Percentiles rank a stretch among this genome's conserved stretches.
Conservation (phyloP, 306 rosid genomes). For the Cucumis sativus region DNA sequence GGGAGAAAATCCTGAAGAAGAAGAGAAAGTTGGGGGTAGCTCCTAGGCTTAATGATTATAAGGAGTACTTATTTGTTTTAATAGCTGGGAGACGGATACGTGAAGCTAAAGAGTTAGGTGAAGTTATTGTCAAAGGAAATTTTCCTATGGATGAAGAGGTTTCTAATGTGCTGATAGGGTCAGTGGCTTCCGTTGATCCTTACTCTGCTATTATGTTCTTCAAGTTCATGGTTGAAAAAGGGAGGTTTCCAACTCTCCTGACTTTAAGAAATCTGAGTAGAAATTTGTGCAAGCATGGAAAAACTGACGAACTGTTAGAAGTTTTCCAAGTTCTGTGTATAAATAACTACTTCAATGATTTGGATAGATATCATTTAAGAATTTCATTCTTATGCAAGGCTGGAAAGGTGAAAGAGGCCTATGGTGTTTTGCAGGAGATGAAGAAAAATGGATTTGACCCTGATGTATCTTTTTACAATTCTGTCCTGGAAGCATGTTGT, state of each 20-base stretch:
- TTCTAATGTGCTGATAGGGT: conserved; percentile 59
- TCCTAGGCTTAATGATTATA: conserved; percentile 56
- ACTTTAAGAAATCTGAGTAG: conserved; percentile 57
- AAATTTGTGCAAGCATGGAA: conserved; percentile 46
- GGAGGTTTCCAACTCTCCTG: conserved; percentile 46
- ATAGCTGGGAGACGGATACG: conserved; percentile 34
- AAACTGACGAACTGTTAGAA: conserved; percentile 46
- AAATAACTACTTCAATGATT: conserved; percentile 44
- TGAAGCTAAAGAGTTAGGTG: conserved; percentile 68
- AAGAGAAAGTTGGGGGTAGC: conserved; percentile 92
- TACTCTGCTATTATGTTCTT: conserved; percentile 45
- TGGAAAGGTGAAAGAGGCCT: conserved; percentile 71
- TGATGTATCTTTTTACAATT: conserved; percentile 45
- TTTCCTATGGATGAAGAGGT: conserved; percentile 69
- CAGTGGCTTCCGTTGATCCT: conserved; percentile 48
- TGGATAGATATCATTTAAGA: conserved; percentile 61
- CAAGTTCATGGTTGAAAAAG: conserved; percentile 54
- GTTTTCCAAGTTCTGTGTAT: conserved; percentile 34
- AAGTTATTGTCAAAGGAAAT: conserved; percentile 53
- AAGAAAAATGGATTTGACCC: conserved; percentile 64
- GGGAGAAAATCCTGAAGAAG: conserved; percentile 64
- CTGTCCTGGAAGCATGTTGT: conserved; percentile 80
- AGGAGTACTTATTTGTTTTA: conserved; percentile 44
- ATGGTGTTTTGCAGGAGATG: conserved; percentile 62
- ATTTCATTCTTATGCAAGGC: conserved; percentile 62